phyloP scores from a whole-genome alignment of 2,329 filamentous ascomycete species.

The Ascochyta viciae-villosae region DNA sequence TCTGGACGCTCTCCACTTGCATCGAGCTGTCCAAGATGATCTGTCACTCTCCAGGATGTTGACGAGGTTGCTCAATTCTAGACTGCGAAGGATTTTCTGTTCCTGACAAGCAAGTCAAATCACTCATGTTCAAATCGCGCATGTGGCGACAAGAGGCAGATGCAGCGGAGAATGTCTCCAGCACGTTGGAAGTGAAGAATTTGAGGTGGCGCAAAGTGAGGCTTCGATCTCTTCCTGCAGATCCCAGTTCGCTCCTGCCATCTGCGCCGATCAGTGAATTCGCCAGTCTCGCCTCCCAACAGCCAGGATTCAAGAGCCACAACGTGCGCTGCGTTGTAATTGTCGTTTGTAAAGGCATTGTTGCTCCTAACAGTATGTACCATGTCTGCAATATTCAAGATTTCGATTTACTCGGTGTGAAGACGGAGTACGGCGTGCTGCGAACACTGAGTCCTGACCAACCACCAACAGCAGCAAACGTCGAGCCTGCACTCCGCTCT shows the following conservation, averaged over 20 bases:
- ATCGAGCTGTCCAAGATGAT: conserved; percentile 8
- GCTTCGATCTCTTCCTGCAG: not conserved
- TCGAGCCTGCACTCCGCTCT: conserved; percentile 8
- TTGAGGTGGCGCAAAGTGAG: conserved; percentile 13
- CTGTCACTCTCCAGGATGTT: conserved; percentile 1
- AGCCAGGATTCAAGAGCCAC: not conserved
- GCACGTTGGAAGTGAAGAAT: not conserved
- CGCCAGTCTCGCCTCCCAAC: not conserved
- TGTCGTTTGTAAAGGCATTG: not conserved
- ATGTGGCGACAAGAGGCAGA: not conserved
- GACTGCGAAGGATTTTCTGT: conserved; percentile 7
- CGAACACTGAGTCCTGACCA: not conserved
- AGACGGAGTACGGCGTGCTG: conserved; percentile 10
- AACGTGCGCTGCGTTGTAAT: not conserved
- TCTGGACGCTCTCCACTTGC: conserved; percentile 5
- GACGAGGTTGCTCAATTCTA: conserved; percentile 7
- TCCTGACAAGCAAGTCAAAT: conserved; percentile 9
- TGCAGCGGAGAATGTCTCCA: conserved; percentile 12
- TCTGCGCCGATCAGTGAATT: conserved; percentile 2
- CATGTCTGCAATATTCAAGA: not conserved
- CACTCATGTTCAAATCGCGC: conserved; percentile 10
- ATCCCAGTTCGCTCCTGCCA: conserved; percentile 8
- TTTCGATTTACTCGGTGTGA: not conserved
- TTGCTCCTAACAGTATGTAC: not conserved
- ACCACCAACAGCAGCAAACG: not conserved